These are phyloP conservation scores for Tylopilus sp. DNA, from an alignment of 768 basidiomycete species.

Conservation along the genomic window DNA sequence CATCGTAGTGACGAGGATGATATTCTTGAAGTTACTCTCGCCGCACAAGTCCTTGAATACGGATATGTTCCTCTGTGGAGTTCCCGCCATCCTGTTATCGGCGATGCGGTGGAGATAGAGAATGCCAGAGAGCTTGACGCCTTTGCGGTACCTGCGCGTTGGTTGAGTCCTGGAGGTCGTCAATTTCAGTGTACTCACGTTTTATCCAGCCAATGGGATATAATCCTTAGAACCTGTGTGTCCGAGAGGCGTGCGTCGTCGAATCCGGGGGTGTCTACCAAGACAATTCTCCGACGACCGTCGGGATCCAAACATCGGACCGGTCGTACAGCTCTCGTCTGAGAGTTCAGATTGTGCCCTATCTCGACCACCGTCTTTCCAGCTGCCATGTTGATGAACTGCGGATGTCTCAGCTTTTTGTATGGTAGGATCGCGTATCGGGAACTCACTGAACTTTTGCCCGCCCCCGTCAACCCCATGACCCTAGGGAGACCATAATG, in stretches of 20 bases:
- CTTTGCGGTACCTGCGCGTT: not conserved
- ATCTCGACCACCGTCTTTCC: not conserved
- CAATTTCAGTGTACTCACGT: slow-evolving; percentile 8
- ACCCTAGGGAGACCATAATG: not conserved
- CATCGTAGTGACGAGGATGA: slow-evolving; percentile 20
- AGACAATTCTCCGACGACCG: slow-evolving; percentile 9
- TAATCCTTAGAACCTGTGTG: slow-evolving; percentile 6
- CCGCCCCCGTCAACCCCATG: slow-evolving; percentile 16
- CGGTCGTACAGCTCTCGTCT: slow-evolving; percentile 4
- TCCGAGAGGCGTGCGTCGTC: slow-evolving; percentile 13
- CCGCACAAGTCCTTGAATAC: slow-evolving; percentile 9
- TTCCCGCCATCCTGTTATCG: slow-evolving; percentile 1
- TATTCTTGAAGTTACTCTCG: slow-evolving; percentile 7
- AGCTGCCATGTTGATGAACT: slow-evolving; percentile 15
- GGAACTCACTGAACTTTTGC: slow-evolving; percentile 20
- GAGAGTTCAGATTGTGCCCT: slow-evolving; percentile 2
- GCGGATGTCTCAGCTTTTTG: not conserved
- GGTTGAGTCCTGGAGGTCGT: not conserved
- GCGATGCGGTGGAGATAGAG: slow-evolving; percentile 11
- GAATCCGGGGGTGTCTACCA: slow-evolving; percentile 20
- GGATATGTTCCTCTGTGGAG: slow-evolving; percentile 3
- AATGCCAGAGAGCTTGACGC: not conserved
- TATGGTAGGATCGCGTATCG: not conserved
- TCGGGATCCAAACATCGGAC: slow-evolving; percentile 16
- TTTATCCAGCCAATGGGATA: slow-evolving; percentile 14